Conservation (phyloP, 306 rosid genomes). For the Psophocarpus tetragonolobus region DNA sequence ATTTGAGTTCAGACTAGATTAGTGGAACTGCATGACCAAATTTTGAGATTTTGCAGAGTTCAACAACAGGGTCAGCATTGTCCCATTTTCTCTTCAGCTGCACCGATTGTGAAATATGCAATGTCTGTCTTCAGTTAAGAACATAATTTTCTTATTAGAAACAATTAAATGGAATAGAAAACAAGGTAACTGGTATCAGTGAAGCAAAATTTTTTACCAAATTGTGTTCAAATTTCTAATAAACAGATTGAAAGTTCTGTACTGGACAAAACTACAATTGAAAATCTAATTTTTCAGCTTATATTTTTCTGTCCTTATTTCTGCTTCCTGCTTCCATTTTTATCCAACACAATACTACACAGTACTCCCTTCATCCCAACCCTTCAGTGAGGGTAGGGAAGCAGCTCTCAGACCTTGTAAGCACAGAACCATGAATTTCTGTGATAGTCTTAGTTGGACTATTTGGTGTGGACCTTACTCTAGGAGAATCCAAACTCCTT, state of each 20-base stretch:
- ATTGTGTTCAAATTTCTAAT: slow-evolving; percentile 35
- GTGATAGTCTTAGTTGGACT: slow-evolving; percentile 54
- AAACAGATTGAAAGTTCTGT: slow-evolving; percentile 41
- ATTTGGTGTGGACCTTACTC: slow-evolving; percentile 62
- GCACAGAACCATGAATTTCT: slow-evolving; percentile 42
- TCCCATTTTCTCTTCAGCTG: slow-evolving; percentile 12
- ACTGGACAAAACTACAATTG: slow-evolving; percentile 38
- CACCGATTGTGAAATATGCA: slow-evolving; percentile 2
- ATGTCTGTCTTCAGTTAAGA: slow-evolving; percentile 29
- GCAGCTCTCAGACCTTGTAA: slow-evolving; percentile 75
- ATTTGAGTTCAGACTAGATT: slow-evolving; percentile 28
- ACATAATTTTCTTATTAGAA: not conserved
- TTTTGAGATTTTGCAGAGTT: slow-evolving; percentile 5
- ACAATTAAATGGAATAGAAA: slow-evolving; percentile 23
- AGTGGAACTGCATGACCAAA: slow-evolving; percentile 31
- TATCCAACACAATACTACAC: slow-evolving; percentile 35
- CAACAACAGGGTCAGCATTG: not conserved
- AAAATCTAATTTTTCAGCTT: slow-evolving; percentile 29
- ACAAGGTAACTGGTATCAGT: not conserved
- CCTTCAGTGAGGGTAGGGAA: slow-evolving; percentile 60
- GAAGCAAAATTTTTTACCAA: slow-evolving; percentile 31
- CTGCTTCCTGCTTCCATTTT: slow-evolving; percentile 32
- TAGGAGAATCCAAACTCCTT: slow-evolving; percentile 77
- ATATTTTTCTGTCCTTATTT: slow-evolving; percentile 23
- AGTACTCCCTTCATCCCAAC: slow-evolving; percentile 13